Conservation (phyloP, 345 rosid genomes). For the Durio zibethinus region DNA sequence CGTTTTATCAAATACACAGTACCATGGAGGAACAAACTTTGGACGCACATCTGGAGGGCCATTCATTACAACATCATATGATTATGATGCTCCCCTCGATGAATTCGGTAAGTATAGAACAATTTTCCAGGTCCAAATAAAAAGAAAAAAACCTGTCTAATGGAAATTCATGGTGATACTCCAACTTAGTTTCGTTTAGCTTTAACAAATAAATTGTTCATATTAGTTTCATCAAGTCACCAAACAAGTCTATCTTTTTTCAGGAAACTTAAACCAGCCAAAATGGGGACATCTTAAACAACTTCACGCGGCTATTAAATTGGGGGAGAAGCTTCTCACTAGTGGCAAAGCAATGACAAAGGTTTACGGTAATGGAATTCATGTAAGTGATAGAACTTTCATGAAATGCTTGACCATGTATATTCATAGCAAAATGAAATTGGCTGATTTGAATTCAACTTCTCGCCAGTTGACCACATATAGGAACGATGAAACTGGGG, state of each 20-base stretch:
- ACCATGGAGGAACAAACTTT: slow-evolving; percentile 54
- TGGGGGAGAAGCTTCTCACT: slow-evolving; percentile 51
- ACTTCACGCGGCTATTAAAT: slow-evolving; percentile 45
- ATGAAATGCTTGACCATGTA: not conserved
- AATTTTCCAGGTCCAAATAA: not conserved
- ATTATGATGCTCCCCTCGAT: slow-evolving; percentile 13
- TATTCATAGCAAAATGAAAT: not conserved
- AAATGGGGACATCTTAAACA: slow-evolving; percentile 73
- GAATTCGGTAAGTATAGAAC: slow-evolving; percentile 12
- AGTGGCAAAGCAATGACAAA: slow-evolving; percentile 36
- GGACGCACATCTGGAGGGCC: slow-evolving; percentile 21
- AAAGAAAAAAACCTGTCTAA: too few relatives aligned
- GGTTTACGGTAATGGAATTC: not conserved
- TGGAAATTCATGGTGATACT: too few relatives aligned
- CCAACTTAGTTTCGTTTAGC: too few relatives aligned
- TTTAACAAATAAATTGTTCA: too few relatives aligned
- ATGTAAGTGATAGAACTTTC: not conserved
- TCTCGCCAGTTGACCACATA: slow-evolving; percentile 36
- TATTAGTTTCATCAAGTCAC: too few relatives aligned
- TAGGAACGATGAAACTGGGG: slow-evolving; percentile 17
- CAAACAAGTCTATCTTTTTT: not conserved
- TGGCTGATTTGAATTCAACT: not conserved
- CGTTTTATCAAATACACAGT: slow-evolving; percentile 16
- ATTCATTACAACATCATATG: not conserved
- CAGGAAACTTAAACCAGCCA: slow-evolving; percentile 68